These are phyloP conservation scores for Arabis hirsuta DNA, from an alignment of 345 rosid species.

Conservation along the genomic window DNA sequence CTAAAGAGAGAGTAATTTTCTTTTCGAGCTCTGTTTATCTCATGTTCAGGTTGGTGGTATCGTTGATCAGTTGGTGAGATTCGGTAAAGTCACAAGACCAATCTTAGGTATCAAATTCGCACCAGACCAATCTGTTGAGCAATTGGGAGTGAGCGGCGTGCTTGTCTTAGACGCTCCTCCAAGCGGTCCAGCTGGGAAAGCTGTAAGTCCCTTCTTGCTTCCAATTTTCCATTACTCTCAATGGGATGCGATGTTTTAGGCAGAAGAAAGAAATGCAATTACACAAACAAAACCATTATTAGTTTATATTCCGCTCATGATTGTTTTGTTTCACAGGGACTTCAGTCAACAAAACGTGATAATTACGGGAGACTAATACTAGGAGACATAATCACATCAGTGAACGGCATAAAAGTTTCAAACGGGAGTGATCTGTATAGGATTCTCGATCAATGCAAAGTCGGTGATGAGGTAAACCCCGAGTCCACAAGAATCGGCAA, in stretches of 20 bases:
- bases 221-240: not conserved
- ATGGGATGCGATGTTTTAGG: not conserved
- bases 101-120: conserved; percentile 95
- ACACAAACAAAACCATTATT: not conserved
- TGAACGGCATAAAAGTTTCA: conserved; percentile 72
- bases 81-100: conserved; percentile 89
- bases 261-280: not conserved
- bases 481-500: not conserved
- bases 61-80: conserved; percentile 89
- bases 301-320: not conserved
- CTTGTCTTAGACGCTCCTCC: conserved; percentile 93
- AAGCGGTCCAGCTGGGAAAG: conserved; percentile 96
- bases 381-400: conserved; percentile 92
- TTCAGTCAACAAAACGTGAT: conserved; percentile 83
- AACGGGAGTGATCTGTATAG: conserved; percentile 92
- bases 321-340: conserved; percentile 59
- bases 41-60: conserved; percentile 80
- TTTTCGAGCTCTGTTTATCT: conserved; percentile 6
- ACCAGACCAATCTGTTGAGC: conserved; percentile 97
- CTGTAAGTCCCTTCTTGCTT: conserved; percentile 54
- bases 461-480: conserved; percentile 71
- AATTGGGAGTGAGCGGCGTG: conserved; percentile 95
- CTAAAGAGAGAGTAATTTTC: conserved; percentile 4
- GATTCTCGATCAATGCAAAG: conserved; percentile 91
- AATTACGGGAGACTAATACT: conserved; percentile 83